Evolutionary conservation across 2,329 filamentous ascomycete species (phyloP), one percentile per base, ranked within the genome.

Genomic region (Paecilomyces dactylethromorphus): DNA sequence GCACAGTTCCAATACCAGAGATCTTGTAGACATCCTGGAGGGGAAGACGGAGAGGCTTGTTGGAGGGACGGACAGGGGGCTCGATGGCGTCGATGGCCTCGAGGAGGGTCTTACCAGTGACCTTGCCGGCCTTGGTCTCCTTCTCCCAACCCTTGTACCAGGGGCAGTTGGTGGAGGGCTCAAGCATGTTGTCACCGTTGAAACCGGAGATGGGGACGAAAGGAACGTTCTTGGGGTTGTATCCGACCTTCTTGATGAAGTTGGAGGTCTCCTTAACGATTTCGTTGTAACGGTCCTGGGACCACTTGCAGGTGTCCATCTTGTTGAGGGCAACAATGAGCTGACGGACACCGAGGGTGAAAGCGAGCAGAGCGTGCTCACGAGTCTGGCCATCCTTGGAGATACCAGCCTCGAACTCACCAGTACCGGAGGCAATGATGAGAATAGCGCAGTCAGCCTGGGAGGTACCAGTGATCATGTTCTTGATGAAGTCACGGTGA

Each of bases 331-430:
- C 94, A 75, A 97, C 93, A 78, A 99, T 97, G 85, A 99, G 91
- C 88, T 99, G 93, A 87, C 91, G 93, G 77, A 99, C 94, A 94
- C 94, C 94, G 65, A 99, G 91, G 81, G 94, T 97, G 91, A 94
- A 97, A 81, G 94, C 93, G 78, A 99, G 92, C 76, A 99, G 91
- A 83, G 94, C 94, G 91, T 99, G 94, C 92, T 99, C 94, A 91
- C 94, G 94, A 74, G 94, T 99, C 91, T 99, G 94, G 82, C 94
- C 94, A 91, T 97, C 94, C 91, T 99, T 99, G 89, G 94, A 97
- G 90, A 99, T 99, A 97, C 94, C 94, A 89, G 94, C 94, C 89
- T 99, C 94, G 89, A 99, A 99, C 88, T 99, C 94, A 97, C 94
- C 94, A 91, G 92, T 96, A 87, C 94, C 94, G 77, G 94, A 92